Base-by-base conservation (phyloP, 2,329 filamentous ascomycete species). In the Paraphoma sp. region DNA sequence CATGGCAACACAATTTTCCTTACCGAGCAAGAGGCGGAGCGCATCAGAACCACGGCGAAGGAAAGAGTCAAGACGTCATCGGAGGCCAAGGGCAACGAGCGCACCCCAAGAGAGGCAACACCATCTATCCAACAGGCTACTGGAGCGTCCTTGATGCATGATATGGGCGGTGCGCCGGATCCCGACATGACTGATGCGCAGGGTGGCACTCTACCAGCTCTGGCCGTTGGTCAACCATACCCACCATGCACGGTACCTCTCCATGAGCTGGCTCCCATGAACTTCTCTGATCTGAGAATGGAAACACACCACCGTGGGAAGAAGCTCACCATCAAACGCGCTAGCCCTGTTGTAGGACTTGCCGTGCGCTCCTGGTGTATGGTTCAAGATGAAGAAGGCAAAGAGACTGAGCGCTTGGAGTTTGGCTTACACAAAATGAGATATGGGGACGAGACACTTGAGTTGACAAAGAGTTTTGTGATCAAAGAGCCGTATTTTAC, bases 401-500 rank as follows among this genome's bases (percentile, higher is more conserved):
- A 75, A 1, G 77, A 80, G 29, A 55, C 67, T 1, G 54, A 73
- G 1, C 67, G 78, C 0, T 36, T 71, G 7, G 69, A 71, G n/a
- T 60, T 71, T 36, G 48, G 61, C 28, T 50, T 71, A 30, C 68
- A 70, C 43, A 71, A 68, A 47, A 55, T 62, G 11, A 59, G 63
- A 17, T 62, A 76, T 3, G 65, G 66, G 0, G 59, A 75, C 4
- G 67, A 80, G 6, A 62, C 78, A 0, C 48, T 85, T 3, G 55
- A 63, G 0, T 51, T 70, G 5, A 71, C 73, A 1, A 71, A 68
- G 11, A 63, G 80, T 0, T 73, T 79, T 10, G 63, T 86, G 29
- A 50, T 87, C 29, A 87, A 86, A 56, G 84, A 87, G 51, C 83
- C 84, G 0, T 87, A 80, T 59, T 79, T 86, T 56, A 84, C 81